Conservation (phyloP, 345 rosid species). For the Clarkia xantiana region DNA sequence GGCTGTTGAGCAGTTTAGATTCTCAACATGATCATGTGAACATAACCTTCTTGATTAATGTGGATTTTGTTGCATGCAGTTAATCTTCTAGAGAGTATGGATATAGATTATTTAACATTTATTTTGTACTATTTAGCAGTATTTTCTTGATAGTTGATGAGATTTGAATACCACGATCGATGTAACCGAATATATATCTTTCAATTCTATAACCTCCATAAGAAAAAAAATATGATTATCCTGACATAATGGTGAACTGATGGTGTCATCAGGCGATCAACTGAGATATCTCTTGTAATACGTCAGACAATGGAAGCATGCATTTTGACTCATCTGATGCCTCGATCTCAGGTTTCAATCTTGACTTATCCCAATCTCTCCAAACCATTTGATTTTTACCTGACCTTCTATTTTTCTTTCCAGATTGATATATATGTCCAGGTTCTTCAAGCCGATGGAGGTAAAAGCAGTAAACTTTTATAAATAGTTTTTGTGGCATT, state of each 20-base stretch:
- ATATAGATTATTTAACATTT: no score
- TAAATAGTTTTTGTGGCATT: not conserved
- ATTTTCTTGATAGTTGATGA: no score
- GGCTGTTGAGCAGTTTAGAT: not conserved
- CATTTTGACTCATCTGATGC: slow-evolving; percentile 69
- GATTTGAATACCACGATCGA: no score
- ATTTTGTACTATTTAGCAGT: no score
- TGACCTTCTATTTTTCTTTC: slow-evolving; percentile 7
- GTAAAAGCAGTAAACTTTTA: slow-evolving; percentile 18
- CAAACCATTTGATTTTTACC: no score
- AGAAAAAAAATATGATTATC: no score
- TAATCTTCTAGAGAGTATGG: not conserved
- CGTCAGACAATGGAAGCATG: slow-evolving; percentile 95
- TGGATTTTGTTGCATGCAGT: not conserved
- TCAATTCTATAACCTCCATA: no score
- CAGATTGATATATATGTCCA: slow-evolving; percentile 93
- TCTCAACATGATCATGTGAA: no score
- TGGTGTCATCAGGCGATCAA: slow-evolving; percentile 62
- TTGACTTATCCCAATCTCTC: not conserved
- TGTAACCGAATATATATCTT: no score
- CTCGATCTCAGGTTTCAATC: slow-evolving; percentile 74
- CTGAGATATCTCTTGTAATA: slow-evolving; percentile 78
- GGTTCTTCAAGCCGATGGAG: slow-evolving; percentile 99
- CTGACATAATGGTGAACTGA: no score
- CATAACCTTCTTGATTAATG: not conserved